These are phyloP conservation scores for Saururus chinensis DNA, from an alignment of 164 flowering plant species.

Conservation along the genomic window DNA sequence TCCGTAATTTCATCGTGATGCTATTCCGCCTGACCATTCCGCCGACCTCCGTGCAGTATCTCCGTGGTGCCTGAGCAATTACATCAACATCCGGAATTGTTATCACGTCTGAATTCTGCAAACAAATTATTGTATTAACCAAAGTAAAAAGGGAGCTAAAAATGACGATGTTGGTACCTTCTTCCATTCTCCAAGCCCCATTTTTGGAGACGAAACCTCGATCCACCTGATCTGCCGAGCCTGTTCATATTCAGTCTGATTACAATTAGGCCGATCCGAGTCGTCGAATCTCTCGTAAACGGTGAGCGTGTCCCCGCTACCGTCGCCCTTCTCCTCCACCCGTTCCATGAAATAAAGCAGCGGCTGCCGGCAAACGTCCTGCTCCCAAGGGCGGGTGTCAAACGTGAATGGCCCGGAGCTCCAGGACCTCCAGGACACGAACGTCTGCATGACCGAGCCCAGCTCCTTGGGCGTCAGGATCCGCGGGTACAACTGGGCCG, in stretches of 20 bases:
- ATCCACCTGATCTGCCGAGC: constrained; percentile 17
- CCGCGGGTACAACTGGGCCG: constrained; percentile 47
- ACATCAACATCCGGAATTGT: too few species aligned
- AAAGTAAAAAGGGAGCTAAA: neutral
- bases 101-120: too few species aligned
- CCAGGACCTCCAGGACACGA: constrained; percentile 52
- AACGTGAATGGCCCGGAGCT: constrained; percentile 45
- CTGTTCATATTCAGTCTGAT: neutral
- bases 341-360: constrained; percentile 28
- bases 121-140: too few species aligned
- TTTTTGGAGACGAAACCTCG: constrained; percentile 21
- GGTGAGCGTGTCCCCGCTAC: constrained; percentile 12
- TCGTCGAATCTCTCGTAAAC: constrained; percentile 18
- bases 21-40: too few species aligned
- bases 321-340: constrained; percentile 7
- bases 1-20: too few species aligned
- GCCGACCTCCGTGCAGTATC: too few species aligned
- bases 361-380: constrained; percentile 34
- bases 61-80: too few species aligned
- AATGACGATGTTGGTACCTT: constrained; percentile 18
- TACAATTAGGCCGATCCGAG: constrained; percentile 11
- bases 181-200: constrained; percentile 25
- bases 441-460: constrained; percentile 49
- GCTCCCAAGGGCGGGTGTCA: constrained; percentile 40
- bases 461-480: constrained; percentile 35